Evolutionary conservation across 2,329 filamentous ascomycete genomes (phyloP).

Genomic region (Aureobasidium sp.): DNA sequence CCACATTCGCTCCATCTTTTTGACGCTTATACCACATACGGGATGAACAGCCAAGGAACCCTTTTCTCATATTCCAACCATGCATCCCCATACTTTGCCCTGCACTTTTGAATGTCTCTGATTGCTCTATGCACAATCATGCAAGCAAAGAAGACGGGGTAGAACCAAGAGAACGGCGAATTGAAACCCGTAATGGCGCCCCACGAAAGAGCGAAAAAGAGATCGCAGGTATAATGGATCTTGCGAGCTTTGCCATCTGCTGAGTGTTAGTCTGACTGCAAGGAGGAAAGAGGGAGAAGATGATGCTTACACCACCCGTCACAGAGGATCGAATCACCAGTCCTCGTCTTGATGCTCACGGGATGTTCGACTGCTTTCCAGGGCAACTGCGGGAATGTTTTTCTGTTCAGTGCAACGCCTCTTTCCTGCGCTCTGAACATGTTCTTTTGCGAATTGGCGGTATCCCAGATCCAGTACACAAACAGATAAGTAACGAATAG

Average conservation of each 20-base stretch:
- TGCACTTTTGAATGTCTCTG: constrained; percentile 7
- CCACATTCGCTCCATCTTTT: no score
- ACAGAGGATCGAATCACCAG: constrained; percentile 1
- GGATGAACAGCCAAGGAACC: constrained; percentile 8
- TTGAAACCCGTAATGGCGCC: constrained; percentile 5
- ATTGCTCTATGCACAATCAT: constrained; percentile 11
- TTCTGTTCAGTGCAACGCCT: constrained; percentile 1
- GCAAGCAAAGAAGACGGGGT: neutral
- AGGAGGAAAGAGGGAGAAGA: neutral
- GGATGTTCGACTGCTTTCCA: constrained; percentile 5
- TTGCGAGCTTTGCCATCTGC: constrained; percentile 3
- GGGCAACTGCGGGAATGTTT: constrained; percentile 8
- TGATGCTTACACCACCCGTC: constrained; percentile 8
- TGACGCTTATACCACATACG: neutral
- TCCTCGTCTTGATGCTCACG: neutral
- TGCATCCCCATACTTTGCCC: constrained; percentile 4
- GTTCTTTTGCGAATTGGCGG: constrained; percentile 9
- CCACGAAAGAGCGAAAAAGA: constrained; percentile 8
- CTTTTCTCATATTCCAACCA: constrained; percentile 7
- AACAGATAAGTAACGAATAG: constrained; percentile 13
- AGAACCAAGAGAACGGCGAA: constrained; percentile 7
- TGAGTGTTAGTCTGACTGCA: neutral
- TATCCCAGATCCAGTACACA: constrained; percentile 17
- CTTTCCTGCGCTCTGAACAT: constrained; percentile 10
- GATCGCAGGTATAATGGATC: constrained; percentile 4